These are phyloP conservation scores for Ormosia emarginata DNA, from an alignment of 306 rosid genomes.

Conservation along the genomic window DNA sequence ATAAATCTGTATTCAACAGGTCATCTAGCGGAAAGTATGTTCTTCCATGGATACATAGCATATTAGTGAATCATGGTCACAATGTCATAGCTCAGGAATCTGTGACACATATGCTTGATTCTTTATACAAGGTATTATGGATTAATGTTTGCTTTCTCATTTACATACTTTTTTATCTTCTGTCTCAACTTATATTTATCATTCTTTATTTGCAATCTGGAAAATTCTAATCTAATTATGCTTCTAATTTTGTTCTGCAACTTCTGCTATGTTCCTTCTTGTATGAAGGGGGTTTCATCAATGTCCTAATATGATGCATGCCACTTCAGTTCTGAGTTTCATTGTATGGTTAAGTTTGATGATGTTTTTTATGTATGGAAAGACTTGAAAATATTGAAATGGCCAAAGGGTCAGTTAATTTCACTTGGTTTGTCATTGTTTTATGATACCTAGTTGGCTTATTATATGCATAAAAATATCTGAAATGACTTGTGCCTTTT, in stretches of 20 bases:
- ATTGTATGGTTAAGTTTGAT: background rate
- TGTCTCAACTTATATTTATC: conserved; percentile 8
- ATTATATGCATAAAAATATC: background rate
- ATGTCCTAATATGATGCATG: background rate
- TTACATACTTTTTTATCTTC: conserved; percentile 16
- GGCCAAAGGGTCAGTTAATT: background rate
- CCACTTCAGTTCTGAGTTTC: background rate
- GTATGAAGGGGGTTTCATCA: background rate
- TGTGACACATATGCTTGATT: conserved; percentile 42
- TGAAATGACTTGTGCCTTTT: too few relatives aligned
- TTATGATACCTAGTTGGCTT: background rate
- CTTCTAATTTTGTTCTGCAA: background rate
- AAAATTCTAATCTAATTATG: background rate
- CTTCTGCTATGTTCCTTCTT: conserved; percentile 1
- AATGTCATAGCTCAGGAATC: conserved; percentile 49
- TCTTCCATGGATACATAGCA: conserved; percentile 84
- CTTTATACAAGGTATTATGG: conserved; percentile 59
- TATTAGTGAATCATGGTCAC: conserved; percentile 63
- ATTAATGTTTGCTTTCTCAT: conserved; percentile 7
- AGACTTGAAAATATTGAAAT: background rate
- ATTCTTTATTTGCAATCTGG: background rate
- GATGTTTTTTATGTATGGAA: background rate
- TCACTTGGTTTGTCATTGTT: background rate
- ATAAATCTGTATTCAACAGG: conserved; percentile 48
- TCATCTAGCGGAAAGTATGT: conserved; percentile 55